Evolutionary conservation across 495 filamentous ascomycete species (phyloP).

Genomic region (Annulohypoxylon maeteangense): DNA sequence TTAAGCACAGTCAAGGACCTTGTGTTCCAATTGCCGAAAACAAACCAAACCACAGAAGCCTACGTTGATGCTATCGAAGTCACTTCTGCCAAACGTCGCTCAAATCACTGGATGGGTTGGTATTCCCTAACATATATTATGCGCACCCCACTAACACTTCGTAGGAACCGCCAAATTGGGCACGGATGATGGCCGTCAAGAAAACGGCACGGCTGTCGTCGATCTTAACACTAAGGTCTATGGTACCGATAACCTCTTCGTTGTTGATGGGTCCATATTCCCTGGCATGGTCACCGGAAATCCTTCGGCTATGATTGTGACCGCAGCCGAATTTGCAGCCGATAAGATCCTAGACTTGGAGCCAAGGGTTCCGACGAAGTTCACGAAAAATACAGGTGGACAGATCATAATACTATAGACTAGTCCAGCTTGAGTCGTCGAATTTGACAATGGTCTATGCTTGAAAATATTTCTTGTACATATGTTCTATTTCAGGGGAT

Average conservation of each 20-base stretch:
- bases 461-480: conserved; percentile 40
- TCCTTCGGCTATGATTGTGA: conserved; percentile 68
- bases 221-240: conserved; percentile 76
- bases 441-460: conserved; percentile 6
- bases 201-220: conserved; percentile 73
- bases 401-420: conserved; percentile 37
- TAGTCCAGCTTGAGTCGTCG: conserved; percentile 4
- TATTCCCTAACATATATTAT: not conserved
- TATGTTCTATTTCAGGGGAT: conserved; percentile 23
- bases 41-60: conserved; percentile 60
- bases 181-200: conserved; percentile 68
- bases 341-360: conserved; percentile 54
- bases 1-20: conserved; percentile 62
- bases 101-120: conserved; percentile 76
- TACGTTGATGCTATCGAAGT: conserved; percentile 64
- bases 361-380: conserved; percentile 19
- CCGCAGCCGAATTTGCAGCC: conserved; percentile 66
- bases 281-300: conserved; percentile 70
- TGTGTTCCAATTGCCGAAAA: conserved; percentile 62
- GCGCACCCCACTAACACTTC: conserved; percentile 30
- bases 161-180: conserved; percentile 70
- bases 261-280: conserved; percentile 72
- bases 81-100: conserved; percentile 65
- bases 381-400: conserved; percentile 33
- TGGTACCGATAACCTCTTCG: conserved; percentile 75